Evolutionary conservation across 2,329 filamentous ascomycete genomes (phyloP), one percentile per base, ranked within the genome.

Genomic region (Aspergillus piperis): DNA sequence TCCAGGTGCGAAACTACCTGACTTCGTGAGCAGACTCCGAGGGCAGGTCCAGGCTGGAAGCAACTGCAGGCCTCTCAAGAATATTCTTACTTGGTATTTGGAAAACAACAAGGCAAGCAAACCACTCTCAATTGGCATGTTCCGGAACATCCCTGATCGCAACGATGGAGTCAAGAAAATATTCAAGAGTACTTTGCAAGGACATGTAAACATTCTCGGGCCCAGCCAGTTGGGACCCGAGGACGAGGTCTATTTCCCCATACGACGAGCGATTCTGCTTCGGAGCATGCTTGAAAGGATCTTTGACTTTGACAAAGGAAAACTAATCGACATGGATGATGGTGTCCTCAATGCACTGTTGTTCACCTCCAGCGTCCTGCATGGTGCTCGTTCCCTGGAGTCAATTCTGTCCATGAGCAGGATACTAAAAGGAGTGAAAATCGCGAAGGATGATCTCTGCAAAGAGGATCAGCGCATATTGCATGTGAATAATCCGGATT

Each of bases 11-110:
- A 60, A 60, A n/a, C 5, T 13, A 17, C 58, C 54, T 0, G 54
- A 60, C 13, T 60, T 60, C 17, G 48, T 56, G 4, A 60, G 58
- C 39, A 53, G 58, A 8, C 30, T 60, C 10, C 44, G 38, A 5
- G 58, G 58, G 2, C 47, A 21, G 17, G n/a, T n/a, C n/a, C n/a
- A n/a, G n/a, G n/a, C n/a, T n/a, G n/a, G n/a, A n/a, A n/a, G n/a
- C n/a, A n/a, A n/a, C n/a, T n/a, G n/a, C n/a, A n/a, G n/a, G n/a
- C n/a, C n/a, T n/a, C n/a, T 19, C 19, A 2, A 19, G 19, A 19
- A 25, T 6, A 7, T 25, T 25, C 5, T 25, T 5, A 25, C 6
- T 7, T 30, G 27, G 27, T 30, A 10, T 30, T 8, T 30, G 3
- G 3, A 10, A 1, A 1, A 3, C 27, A 1, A 10, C 0, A 10